Base-by-base conservation (phyloP, 2,329 filamentous ascomycete species). In the Fusarium napiforme region DNA sequence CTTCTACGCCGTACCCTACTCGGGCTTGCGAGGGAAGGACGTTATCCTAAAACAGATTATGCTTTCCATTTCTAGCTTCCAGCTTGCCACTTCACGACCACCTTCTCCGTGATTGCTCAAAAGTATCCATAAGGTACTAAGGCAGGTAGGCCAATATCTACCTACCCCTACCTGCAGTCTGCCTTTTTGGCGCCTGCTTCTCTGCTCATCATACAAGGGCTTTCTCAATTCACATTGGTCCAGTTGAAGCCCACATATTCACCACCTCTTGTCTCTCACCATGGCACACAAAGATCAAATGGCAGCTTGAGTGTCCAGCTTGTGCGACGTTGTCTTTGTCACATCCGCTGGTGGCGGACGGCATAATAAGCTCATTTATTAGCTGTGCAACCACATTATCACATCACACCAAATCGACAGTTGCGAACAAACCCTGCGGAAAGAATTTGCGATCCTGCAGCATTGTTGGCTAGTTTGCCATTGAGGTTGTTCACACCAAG, bases 1-100 rank as follows among this genome's bases (percentile, higher is more conserved):
- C 60, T 60, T 52, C 32, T 62, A 26, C 40, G 43, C 16, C 15
- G 55, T 61, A 50, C 47, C 71, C 40, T 52, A 69, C 67, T 58
- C 47, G 40, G 67, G 64, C 45, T 59, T 57, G 47, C 52, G 59
- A 55, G 59, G 71, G 50, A 61, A 67, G 52, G 43, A 69, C 43
- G 53, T 49, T 57, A 39, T 69, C 72, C 72, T 40, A 71, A 74
- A 74, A 66, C 64, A 74, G 72, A 64, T 58, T 26, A 64, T 73
- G 47, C 60, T 60, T 75, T 74, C 72, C 74, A 36, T 75, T 76
- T 73, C 59, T 55, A 73, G 74, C 53, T 55, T 49, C 23, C 60
- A 59, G 64, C 67, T 78, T 67, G 73, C 72, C 72, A 77, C 68
- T 67, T 72, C 72, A 68, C 64, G 66, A 46, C 66, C 66, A 65